Evolutionary conservation across 345 rosid genomes (phyloP).

Genomic region (Gynandropsis gynandra): DNA sequence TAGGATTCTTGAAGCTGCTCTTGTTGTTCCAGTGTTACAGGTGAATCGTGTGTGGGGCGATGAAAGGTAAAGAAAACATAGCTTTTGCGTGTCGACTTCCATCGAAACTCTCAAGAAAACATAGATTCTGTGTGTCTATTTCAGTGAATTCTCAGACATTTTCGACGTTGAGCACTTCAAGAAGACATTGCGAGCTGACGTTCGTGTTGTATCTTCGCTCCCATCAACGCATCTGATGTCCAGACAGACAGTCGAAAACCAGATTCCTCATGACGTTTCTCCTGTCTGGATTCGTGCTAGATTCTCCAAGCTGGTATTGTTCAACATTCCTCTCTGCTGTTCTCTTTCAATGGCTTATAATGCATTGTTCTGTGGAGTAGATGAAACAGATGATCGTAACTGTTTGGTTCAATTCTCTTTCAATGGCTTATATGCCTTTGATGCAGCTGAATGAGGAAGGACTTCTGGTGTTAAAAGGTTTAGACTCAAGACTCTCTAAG

Average conservation of each 20-base stretch:
- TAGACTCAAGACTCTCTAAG: constrained; percentile 64
- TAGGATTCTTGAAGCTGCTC: constrained; percentile 60
- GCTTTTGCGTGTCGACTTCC: background rate
- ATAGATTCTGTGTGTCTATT: background rate
- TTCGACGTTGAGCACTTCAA: constrained; percentile 63
- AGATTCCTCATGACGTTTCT: constrained; percentile 50
- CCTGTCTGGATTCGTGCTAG: constrained; percentile 68
- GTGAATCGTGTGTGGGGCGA: constrained; percentile 63
- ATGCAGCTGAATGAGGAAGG: constrained; percentile 61
- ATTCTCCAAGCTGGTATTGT: constrained; percentile 41
- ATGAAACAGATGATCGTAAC: no score
- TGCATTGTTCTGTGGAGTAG: no score
- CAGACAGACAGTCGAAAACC: constrained; percentile 44
- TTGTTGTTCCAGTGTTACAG: constrained; percentile 68
- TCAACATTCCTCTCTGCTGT: background rate
- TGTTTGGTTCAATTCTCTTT: no score
- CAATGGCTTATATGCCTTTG: background rate
- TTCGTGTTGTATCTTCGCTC: constrained; percentile 55
- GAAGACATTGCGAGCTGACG: constrained; percentile 49
- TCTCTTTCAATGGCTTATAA: background rate
- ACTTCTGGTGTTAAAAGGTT: constrained; percentile 50
- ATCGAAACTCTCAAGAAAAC: background rate
- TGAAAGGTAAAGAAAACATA: constrained; percentile 41
- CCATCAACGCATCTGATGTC: constrained; percentile 64
- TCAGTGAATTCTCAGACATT: constrained; percentile 62